Base-by-base conservation (phyloP, 164 flowering plant species). In the Umbellularia californica region DNA sequence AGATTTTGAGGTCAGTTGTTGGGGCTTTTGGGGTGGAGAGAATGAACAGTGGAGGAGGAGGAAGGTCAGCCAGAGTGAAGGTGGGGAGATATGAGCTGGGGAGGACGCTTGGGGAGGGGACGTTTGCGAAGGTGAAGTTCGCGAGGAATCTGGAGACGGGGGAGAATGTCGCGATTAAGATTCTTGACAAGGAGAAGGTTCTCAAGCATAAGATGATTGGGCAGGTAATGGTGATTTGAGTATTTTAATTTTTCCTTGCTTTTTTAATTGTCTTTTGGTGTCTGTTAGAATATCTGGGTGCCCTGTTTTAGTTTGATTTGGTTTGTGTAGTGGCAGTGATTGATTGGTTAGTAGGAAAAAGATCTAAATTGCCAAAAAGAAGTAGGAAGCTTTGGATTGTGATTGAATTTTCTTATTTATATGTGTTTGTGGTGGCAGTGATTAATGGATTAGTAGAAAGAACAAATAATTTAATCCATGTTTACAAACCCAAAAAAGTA, bases 101-200 rank as follows among this genome's bases (percentile, higher is more conserved):
- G 22, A 58, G 80, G 58, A 78, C 80, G 20, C 71, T 78, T 2
- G 80, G 80, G 24, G 80, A 74, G 72, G 80, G 80, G 13, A 74
- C 80, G 0, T 78, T 78, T 58, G 80, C 77, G 20, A 78, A 78
- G 50, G 80, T 78, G 41, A 78, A 78, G 75, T 78, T 74, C 27
- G 80, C 80, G n/a, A 63, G 77, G 17, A 74, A 78, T 67, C 24
- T 24, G 7, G 77, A 78, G 65, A 58, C 51, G 0, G 80, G 80
- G 24, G 75, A 71, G 5, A 64, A 66, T 70, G 77, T 75, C 20
- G 80, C 80, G 1, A 74, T 78, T 22, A 78, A 78, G 77, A 78
- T 78, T 41, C 77, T 78, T 25, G 77, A 78, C 22, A 78, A 78
- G 68, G 80, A 78, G 50, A 78, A 78, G 62, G 50, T 78, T 55